phyloP scores from a whole-genome alignment of 2,329 filamentous ascomycete species.

The Penicillium polonicum region DNA sequence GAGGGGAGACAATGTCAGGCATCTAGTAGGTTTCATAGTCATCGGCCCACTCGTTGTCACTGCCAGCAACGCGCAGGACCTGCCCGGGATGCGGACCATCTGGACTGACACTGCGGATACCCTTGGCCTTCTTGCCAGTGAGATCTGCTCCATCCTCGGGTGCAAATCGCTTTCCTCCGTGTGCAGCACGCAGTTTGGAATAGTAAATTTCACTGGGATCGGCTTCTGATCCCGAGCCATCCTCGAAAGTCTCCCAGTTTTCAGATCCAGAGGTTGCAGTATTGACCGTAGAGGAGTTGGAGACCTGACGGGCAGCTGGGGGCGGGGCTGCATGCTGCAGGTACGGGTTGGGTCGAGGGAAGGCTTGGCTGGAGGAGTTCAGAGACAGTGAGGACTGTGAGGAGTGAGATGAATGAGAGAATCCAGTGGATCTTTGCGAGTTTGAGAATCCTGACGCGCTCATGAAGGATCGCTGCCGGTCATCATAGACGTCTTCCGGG shows the following conservation, averaged over 20 bases:
- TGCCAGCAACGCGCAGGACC: conserved; percentile 49
- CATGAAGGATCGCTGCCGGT: conserved; percentile 54
- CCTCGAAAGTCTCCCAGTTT: conserved; percentile 97
- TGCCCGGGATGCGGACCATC: conserved; percentile 45
- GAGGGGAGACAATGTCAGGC: neutral
- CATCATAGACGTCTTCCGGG: conserved; percentile 86
- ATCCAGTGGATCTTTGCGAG: conserved; percentile 37
- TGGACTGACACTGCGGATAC: conserved; percentile 49
- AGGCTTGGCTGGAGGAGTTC: conserved; percentile 33
- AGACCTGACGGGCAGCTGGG: conserved; percentile 62
- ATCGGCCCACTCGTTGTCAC: conserved; percentile 56
- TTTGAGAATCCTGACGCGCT: conserved; percentile 42
- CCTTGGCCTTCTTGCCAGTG: conserved; percentile 45
- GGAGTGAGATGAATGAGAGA: conserved; percentile 45
- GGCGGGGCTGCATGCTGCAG: conserved; percentile 38
- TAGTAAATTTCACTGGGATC: conserved; percentile 79
- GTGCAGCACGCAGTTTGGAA: conserved; percentile 69
- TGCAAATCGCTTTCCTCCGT: conserved; percentile 60
- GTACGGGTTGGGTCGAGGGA: conserved; percentile 38
- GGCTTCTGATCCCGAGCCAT: conserved; percentile 70
- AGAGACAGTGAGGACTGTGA: conserved; percentile 41
- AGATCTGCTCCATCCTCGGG: conserved; percentile 39
- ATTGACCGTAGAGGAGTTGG: conserved; percentile 64
- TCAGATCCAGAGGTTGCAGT: conserved; percentile 78
- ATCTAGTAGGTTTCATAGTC: conserved; percentile 47